These are phyloP conservation scores for Vitis hybrid DNA, from an alignment of 177 flowering plant species.

Conservation along the genomic window DNA sequence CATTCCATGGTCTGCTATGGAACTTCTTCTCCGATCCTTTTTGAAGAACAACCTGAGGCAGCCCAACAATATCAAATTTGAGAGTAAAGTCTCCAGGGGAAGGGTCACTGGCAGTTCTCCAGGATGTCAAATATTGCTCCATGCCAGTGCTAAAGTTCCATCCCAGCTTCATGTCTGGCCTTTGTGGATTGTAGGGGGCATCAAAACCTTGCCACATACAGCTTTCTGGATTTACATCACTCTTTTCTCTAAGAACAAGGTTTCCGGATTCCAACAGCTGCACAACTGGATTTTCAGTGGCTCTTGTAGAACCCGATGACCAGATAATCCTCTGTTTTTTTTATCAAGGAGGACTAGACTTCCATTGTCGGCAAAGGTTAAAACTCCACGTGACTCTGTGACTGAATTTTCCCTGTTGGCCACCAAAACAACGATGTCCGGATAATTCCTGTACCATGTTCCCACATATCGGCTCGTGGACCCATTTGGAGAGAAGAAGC, in stretches of 20 bases:
- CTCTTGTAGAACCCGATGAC: conserved; percentile 23
- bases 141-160: conserved; percentile 17
- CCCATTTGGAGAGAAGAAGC: too few relatives aligned
- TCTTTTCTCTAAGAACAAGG: conserved; percentile 30
- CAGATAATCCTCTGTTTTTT: conserved; percentile 19
- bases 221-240: background rate
- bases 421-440: too few relatives aligned
- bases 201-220: conserved; percentile 52
- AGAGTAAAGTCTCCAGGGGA: conserved; percentile 24
- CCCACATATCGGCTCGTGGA: too few relatives aligned
- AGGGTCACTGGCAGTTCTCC: conserved; percentile 43
- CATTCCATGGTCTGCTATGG: conserved; percentile 36
- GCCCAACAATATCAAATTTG: conserved; percentile 17
- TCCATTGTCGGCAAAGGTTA: conserved; percentile 19
- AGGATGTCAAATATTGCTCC: conserved; percentile 18
- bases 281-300: conserved; percentile 7
- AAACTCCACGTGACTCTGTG: conserved; percentile 17
- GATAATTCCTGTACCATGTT: too few relatives aligned
- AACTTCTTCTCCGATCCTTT: background rate
- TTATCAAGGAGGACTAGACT: conserved; percentile 25
- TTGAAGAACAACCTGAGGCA: conserved; percentile 7
- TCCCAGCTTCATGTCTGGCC: conserved; percentile 40
- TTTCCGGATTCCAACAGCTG: conserved; percentile 43
- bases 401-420: conserved; percentile 39
- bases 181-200: conserved; percentile 26